Conservation (phyloP, 768 basidiomycete species). For the Hortiboletus campestris region DNA sequence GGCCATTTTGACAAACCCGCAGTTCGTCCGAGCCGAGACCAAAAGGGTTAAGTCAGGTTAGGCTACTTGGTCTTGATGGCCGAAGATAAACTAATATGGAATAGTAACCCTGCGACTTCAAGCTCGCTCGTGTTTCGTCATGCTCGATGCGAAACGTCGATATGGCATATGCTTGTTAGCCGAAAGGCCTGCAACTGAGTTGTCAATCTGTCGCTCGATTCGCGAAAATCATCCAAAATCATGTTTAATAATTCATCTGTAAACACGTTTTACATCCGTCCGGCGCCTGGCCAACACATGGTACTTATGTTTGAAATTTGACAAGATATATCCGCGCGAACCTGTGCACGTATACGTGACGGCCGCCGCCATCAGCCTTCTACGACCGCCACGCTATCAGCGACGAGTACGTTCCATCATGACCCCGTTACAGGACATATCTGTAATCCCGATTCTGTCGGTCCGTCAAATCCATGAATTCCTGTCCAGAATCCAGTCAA, state of each 20-base stretch:
- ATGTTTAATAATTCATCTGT: not conserved
- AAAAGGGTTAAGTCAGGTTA: not conserved
- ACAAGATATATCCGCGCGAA: not conserved
- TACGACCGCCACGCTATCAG: not conserved
- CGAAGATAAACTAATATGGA: not conserved
- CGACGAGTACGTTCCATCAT: not conserved
- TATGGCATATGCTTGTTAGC: too few species aligned
- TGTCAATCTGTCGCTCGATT: too few species aligned
- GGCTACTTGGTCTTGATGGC: not conserved
- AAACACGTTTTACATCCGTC: not conserved
- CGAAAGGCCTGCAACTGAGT: too few species aligned
- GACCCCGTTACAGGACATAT: slow-evolving; percentile 53
- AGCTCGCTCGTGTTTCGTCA: not conserved
- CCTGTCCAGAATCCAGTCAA: slow-evolving; percentile 36
- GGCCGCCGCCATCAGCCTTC: not conserved
- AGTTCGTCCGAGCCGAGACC: not conserved
- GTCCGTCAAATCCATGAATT: slow-evolving; percentile 73
- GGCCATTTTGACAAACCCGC: not conserved
- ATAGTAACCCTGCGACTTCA: not conserved
- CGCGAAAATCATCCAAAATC: not conserved
- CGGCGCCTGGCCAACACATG: not conserved
- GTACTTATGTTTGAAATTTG: too few species aligned
- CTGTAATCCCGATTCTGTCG: slow-evolving; percentile 69
- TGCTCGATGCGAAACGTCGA: too few species aligned
- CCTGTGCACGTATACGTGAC: not conserved